Evolutionary conservation across 352 stramenopile species (phyloP).

Genomic region (Phytophthora palmivora): DNA sequence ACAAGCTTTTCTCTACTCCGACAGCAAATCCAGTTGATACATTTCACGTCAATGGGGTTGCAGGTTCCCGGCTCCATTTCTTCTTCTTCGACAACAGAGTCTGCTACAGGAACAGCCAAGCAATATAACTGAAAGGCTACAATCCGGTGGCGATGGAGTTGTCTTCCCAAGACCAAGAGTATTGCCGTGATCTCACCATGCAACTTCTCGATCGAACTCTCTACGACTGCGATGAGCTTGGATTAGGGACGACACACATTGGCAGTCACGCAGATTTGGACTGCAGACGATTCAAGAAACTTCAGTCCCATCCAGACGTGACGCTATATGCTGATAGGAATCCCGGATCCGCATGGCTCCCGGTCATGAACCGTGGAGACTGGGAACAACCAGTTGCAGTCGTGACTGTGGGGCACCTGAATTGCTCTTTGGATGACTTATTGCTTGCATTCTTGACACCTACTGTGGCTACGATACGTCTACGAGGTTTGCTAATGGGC

Average conservation of each 20-base stretch:
- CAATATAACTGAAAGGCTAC: not conserved
- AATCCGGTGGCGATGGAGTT: constrained; percentile 22
- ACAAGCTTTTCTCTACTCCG: constrained; percentile 8
- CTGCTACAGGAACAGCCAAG: no score
- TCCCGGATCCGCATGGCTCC: constrained; percentile 21
- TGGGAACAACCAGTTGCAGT: constrained; percentile 34
- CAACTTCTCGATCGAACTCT: constrained; percentile 36
- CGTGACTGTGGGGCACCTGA: constrained; percentile 22
- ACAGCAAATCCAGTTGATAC: constrained; percentile 5
- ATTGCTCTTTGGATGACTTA: constrained; percentile 31
- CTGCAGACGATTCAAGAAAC: constrained; percentile 28
- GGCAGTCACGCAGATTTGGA: constrained; percentile 23
- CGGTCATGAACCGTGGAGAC: constrained; percentile 28
- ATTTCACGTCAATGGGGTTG: not conserved
- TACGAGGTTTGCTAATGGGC: constrained; percentile 28
- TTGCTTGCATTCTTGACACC: constrained; percentile 29
- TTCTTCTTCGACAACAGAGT: constrained; percentile 12
- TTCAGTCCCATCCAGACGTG: constrained; percentile 30
- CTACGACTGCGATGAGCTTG: constrained; percentile 35
- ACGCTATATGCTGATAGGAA: constrained; percentile 34
- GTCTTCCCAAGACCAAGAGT: constrained; percentile 27
- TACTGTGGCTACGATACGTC: constrained; percentile 13
- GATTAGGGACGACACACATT: constrained; percentile 16
- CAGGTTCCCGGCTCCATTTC: constrained; percentile 5
- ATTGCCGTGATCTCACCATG: constrained; percentile 27